Evolutionary conservation across 1,284 basidiomycete species (phyloP).

Genomic region (Cutaneotrichosporon sp.): DNA sequence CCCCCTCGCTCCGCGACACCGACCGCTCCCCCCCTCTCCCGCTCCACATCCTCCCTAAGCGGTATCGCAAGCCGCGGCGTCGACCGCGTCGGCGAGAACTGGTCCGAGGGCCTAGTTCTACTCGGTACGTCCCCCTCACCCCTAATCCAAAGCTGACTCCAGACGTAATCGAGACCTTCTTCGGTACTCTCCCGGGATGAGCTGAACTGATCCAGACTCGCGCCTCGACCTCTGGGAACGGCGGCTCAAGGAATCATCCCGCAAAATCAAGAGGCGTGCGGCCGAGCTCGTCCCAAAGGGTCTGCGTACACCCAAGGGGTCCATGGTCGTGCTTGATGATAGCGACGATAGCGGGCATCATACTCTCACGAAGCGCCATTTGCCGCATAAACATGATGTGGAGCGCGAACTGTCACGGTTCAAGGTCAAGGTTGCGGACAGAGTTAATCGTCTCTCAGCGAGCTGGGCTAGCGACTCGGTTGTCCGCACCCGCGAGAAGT

Average conservation of each 20-base stretch:
- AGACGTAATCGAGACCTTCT: conserved; percentile 55
- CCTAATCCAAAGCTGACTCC: background rate
- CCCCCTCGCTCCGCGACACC: background rate
- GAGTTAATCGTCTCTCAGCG: conserved; percentile 70
- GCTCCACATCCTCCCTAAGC: conserved; percentile 29
- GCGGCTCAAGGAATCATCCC: conserved; percentile 78
- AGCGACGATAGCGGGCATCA: conserved; percentile 15
- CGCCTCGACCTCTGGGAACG: conserved; percentile 85
- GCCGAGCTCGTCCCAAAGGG: conserved; percentile 65
- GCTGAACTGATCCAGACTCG: conserved; percentile 60
- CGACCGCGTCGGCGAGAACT: conserved; percentile 48
- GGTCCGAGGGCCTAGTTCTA: conserved; percentile 41
- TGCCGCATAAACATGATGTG: conserved; percentile 60
- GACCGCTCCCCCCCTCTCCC: conserved; percentile 13
- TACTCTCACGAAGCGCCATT: conserved; percentile 26
- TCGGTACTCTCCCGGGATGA: conserved; percentile 30
- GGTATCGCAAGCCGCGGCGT: conserved; percentile 37
- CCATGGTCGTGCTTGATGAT: conserved; percentile 37
- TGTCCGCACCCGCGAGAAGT: conserved; percentile 83
- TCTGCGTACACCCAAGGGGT: conserved; percentile 54
- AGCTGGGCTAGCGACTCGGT: conserved; percentile 88
- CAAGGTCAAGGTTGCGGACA: conserved; percentile 59
- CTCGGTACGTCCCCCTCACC: conserved; percentile 38
- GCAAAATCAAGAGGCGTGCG: conserved; percentile 73
- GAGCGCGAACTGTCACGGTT: conserved; percentile 80